A percentile compares a stretch with the other conserved stretches of the same genome.
These are phyloP conservation scores for Fusarium sp. DNA, from an alignment of 2,329 filamentous ascomycete genomes.

Conservation along the genomic window DNA sequence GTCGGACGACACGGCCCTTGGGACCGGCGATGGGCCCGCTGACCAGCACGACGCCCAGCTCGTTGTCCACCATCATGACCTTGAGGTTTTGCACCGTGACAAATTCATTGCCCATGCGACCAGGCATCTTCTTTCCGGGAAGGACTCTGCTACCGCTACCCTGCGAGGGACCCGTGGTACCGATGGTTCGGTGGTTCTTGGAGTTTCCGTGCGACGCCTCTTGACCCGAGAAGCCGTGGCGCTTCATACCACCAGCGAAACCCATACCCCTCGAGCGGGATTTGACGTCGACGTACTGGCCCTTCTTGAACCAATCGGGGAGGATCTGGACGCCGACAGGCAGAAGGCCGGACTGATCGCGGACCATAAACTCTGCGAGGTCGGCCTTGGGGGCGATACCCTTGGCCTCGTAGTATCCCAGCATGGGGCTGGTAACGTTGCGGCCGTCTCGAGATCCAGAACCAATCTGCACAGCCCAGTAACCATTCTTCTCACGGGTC, in stretches of 20 bases:
- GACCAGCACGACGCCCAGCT: slow-evolving; percentile 88
- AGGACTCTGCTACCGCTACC: slow-evolving; percentile 91
- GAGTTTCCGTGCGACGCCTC: slow-evolving; percentile 95
- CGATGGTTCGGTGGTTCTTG: slow-evolving; percentile 91
- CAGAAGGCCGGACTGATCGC: slow-evolving; percentile 76
- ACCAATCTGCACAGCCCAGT: slow-evolving; percentile 94
- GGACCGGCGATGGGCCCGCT: slow-evolving; percentile 89
- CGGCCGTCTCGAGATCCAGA: slow-evolving; percentile 77
- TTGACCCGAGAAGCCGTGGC: slow-evolving; percentile 90
- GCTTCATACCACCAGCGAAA: slow-evolving; percentile 98
- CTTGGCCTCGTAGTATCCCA: slow-evolving; percentile 89
- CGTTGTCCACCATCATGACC: slow-evolving; percentile 87
- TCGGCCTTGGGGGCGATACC: slow-evolving; percentile 86
- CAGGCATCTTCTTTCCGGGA: slow-evolving; percentile 98
- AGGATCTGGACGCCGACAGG: slow-evolving; percentile 80
- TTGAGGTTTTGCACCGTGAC: slow-evolving; percentile 93
- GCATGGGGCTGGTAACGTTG: slow-evolving; percentile 83
- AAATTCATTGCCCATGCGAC: slow-evolving; percentile 90
- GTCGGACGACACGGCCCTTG: slow-evolving; percentile 84
- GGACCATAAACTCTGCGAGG: slow-evolving; percentile 89
- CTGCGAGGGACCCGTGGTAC: slow-evolving; percentile 89
- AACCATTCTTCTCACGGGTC: slow-evolving; percentile 83
- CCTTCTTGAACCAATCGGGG: slow-evolving; percentile 91
- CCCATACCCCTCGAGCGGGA: slow-evolving; percentile 87
- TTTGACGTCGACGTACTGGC: slow-evolving; percentile 90